Conservation (phyloP, 495 filamentous ascomycete species). For the Podospora pseudocomata region DNA sequence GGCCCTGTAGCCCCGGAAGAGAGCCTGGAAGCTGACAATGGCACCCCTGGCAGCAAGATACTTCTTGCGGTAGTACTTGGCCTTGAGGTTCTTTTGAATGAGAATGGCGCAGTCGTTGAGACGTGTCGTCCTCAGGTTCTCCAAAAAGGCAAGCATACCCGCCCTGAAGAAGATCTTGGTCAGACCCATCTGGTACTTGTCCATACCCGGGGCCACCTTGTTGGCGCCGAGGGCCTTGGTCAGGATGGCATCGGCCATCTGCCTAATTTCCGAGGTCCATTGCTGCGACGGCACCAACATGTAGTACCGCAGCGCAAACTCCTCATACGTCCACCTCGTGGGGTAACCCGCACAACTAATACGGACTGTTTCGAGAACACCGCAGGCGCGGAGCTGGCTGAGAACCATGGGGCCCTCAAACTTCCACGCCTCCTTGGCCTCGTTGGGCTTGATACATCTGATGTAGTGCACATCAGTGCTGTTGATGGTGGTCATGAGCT, state of each 20-base stretch:
- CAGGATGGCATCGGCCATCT: slow-evolving; percentile 90
- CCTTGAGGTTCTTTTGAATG: slow-evolving; percentile 97
- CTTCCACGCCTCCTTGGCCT: slow-evolving; percentile 94
- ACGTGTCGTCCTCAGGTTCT: slow-evolving; percentile 84
- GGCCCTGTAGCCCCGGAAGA: slow-evolving; percentile 68
- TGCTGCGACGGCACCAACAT: slow-evolving; percentile 89
- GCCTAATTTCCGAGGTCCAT: slow-evolving; percentile 89
- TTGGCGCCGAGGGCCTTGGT: slow-evolving; percentile 78
- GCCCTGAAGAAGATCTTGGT: slow-evolving; percentile 99
- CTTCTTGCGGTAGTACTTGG: slow-evolving; percentile 89
- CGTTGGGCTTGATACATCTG: slow-evolving; percentile 98
- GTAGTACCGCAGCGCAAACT: slow-evolving; percentile 97
- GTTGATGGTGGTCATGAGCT: slow-evolving; percentile 97
- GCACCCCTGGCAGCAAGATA: slow-evolving; percentile 83
- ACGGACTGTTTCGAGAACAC: slow-evolving; percentile 96
- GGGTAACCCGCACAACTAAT: slow-evolving; percentile 98
- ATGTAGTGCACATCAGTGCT: slow-evolving; percentile 99
- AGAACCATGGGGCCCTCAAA: slow-evolving; percentile 99
- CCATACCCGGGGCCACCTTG: slow-evolving; percentile 67
- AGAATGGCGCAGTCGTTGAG: slow-evolving; percentile 94
- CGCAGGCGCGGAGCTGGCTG: slow-evolving; percentile 93
- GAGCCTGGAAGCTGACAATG: slow-evolving; percentile 75
- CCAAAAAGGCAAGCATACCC: slow-evolving; percentile 96
- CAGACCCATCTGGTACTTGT: slow-evolving; percentile 94
- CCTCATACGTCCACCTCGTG: slow-evolving; percentile 98